A percentile compares a stretch with the other conserved stretches of the same genome.
Evolutionary conservation across 179 eudicot species (phyloP).

Genomic region (Drosera spatulata): DNA sequence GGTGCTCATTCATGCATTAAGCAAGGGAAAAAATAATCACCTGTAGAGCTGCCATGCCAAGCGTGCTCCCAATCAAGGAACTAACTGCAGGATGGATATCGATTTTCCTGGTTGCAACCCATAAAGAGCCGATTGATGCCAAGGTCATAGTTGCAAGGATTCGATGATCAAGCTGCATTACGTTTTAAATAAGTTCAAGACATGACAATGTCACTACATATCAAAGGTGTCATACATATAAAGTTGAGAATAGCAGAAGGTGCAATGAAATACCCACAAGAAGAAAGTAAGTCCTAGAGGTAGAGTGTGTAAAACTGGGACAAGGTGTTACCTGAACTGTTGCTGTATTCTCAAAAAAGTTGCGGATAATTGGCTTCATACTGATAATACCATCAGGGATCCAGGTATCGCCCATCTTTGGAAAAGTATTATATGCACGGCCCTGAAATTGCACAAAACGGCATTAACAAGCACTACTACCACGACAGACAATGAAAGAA

Average conservation of each 20-base stretch:
- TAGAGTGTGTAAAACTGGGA: too few relatives aligned
- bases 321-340: constrained; percentile 61
- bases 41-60: constrained; percentile 95
- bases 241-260: too few relatives aligned
- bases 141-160: constrained; percentile 75
- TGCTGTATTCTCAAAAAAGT: constrained; percentile 85
- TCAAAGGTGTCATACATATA: too few relatives aligned
- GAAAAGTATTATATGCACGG: constrained; percentile 83
- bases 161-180: constrained; percentile 81
- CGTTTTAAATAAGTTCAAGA: background rate
- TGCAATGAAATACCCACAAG: too few relatives aligned
- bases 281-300: too few relatives aligned
- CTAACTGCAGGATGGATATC: constrained; percentile 89
- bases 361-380: constrained; percentile 76
- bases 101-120: constrained; percentile 71
- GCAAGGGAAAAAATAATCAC: constrained; percentile 15
- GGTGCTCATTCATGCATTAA: too few relatives aligned
- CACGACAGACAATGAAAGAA: too few relatives aligned
- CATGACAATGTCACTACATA: too few relatives aligned
- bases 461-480: too few relatives aligned
- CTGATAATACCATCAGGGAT: constrained; percentile 80
- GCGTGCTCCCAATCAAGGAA: constrained; percentile 58
- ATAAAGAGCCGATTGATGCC: constrained; percentile 52
- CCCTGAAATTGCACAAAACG: too few relatives aligned
- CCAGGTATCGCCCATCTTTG: constrained; percentile 96